Base-by-base conservation (phyloP, 2,329 filamentous ascomycete species). In the Talaromyces sp. region DNA sequence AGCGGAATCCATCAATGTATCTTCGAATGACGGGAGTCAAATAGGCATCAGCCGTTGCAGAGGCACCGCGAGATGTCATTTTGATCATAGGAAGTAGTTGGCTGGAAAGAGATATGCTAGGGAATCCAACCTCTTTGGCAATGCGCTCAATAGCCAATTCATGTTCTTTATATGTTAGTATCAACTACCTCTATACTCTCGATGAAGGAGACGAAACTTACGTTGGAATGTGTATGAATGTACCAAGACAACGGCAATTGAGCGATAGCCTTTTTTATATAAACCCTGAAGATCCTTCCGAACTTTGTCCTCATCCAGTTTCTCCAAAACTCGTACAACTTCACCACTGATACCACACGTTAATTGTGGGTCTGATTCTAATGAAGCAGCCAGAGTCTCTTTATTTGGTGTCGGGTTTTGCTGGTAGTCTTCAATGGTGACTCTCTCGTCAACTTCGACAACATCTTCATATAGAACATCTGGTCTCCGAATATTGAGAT, bases 71-170 rank as follows among this genome's bases (percentile, higher is more conserved):
- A 13, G 89, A 86, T 0, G 91, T 88, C 58, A 92, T 81, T 77
- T 92, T 92, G 77, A 92, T 91, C 89, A 91, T 92, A 27, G 79
- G 91, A 89, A 91, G 92, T 45, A 92, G 82, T 75, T 90, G 86
- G 68, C 90, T 88, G 64, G 88, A 91, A 40, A 92, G 81, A 40
- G 89, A 92, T 65, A 96, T 88, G 74, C 85, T 79, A 1, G 58
- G 56, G 72, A 93, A 93, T 1, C 92, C 92, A 67, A 95, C 87
- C 11, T 93, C 88, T 67, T 82, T 83, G 0, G 92, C 92, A 59
- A 96, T 81, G 67, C 82, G 84, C 27, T 91, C 91, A 19, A 96
- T 84, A 38, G 90, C 73, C 0, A 87, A 85, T 73, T 96, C 92
- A 71, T 96, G 92, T 51, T 91, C 86, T 1, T 64, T 36, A 2